phyloP scores from a whole-genome alignment of 257 asterid genomes.

The Solanum stenotomum region DNA sequence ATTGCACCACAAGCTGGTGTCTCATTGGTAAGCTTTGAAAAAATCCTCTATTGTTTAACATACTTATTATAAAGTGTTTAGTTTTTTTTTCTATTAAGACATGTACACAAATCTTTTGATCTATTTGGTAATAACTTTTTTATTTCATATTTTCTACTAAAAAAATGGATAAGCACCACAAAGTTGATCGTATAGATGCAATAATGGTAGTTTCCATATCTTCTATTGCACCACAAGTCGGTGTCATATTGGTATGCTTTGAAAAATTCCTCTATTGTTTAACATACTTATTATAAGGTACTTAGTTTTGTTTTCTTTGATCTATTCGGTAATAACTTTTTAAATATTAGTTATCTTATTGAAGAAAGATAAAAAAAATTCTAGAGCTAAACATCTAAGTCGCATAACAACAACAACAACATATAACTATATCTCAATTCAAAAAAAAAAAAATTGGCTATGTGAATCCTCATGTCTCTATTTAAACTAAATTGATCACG shows the following conservation, averaged over 20 bases:
- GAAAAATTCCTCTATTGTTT: no score
- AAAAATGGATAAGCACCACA: no score
- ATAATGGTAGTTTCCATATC: not conserved
- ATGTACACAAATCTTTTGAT: not conserved
- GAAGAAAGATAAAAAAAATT: no score
- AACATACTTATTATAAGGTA: not conserved
- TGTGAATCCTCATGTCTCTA: not conserved
- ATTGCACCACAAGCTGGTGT: not conserved
- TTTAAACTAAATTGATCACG: no score
- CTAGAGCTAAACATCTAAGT: no score
- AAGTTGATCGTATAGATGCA: not conserved
- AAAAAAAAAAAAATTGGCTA: no score
- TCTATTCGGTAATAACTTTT: not conserved
- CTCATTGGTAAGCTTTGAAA: not conserved
- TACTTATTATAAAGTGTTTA: no score
- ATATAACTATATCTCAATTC: not conserved
- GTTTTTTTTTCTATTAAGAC: not conserved
- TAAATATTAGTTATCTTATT: not conserved
- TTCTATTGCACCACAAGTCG: not conserved
- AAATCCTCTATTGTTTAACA: not conserved
- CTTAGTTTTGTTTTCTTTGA: not conserved
- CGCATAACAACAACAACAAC: not conserved
- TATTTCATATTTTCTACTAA: not conserved
- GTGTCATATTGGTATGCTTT: not conserved
- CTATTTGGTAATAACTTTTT: no score